Conservation (phyloP, 1,139 yeast genomes). For the Debaryomyces nepalensis region DNA sequence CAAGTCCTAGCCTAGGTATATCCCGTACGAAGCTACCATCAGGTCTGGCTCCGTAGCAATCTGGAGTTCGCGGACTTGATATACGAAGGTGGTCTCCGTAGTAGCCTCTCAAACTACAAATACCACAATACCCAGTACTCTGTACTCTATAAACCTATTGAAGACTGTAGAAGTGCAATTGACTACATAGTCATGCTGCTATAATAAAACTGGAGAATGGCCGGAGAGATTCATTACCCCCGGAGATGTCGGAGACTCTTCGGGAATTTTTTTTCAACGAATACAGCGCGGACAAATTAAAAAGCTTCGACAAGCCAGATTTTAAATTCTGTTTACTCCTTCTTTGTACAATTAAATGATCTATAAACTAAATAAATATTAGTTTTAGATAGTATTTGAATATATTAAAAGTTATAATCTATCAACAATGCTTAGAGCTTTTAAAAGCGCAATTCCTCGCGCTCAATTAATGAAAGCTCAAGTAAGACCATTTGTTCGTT, state of each 20-base stretch:
- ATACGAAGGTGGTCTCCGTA: no score
- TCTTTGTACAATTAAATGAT: conserved; percentile 11
- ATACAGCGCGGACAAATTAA: conserved; percentile 16
- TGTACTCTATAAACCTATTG: no score
- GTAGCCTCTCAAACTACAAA: no score
- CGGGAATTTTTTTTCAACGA: conserved; percentile 11
- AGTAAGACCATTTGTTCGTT: conserved; percentile 22
- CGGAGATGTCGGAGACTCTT: conserved; percentile 13
- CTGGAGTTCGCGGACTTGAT: no score
- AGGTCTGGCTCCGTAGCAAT: no score
- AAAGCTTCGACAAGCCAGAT: conserved; percentile 10
- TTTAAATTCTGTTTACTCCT: conserved; percentile 7
- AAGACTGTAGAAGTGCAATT: no score
- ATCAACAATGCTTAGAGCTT: conserved; percentile 47
- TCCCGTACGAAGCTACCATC: no score
- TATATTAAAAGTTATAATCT: conserved; percentile 10
- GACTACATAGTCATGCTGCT: not conserved
- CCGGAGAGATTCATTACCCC: conserved; percentile 7
- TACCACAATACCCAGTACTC: no score
- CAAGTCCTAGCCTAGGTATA: no score
- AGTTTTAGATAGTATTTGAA: conserved; percentile 9
- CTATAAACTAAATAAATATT: conserved; percentile 12
- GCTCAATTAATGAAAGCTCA: conserved; percentile 29
- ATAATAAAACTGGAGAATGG: conserved; percentile 1
- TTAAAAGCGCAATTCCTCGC: conserved; percentile 46